phyloP scores from a whole-genome alignment of 2,329 filamentous ascomycete species.

The Eurotiales sp. region DNA sequence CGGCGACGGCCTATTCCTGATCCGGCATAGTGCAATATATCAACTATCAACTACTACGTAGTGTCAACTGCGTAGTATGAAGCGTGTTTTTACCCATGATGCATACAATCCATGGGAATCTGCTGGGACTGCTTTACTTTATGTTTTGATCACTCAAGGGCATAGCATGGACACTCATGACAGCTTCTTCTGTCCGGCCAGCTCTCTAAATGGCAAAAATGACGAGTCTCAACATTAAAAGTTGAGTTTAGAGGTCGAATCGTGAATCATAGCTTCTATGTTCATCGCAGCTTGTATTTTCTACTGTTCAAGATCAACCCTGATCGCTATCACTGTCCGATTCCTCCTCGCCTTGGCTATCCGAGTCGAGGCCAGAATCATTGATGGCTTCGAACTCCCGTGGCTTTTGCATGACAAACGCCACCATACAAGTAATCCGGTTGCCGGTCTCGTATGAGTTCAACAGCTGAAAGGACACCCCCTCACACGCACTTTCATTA shows the following conservation, averaged over 20 bases:
- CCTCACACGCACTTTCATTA: constrained; percentile 22
- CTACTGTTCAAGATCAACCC: constrained; percentile 5
- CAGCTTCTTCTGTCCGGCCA: no score
- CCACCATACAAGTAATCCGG: constrained; percentile 81
- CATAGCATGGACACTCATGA: no score
- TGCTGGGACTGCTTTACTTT: no score
- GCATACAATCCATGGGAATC: no score
- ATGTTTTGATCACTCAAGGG: no score
- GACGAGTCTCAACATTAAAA: no score
- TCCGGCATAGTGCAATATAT: neutral
- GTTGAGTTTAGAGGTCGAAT: no score
- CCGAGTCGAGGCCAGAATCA: constrained; percentile 54
- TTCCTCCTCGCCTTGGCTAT: constrained; percentile 17
- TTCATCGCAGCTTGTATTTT: neutral
- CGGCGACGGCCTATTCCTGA: neutral
- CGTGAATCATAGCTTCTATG: neutral
- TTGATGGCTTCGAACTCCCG: constrained; percentile 52
- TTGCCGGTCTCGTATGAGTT: constrained; percentile 81
- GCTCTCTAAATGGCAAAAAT: no score
- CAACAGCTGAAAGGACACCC: constrained; percentile 46
- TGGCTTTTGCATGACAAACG: constrained; percentile 75
- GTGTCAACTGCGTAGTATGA: no score
- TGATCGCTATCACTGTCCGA: constrained; percentile 22
- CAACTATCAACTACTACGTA: no score
- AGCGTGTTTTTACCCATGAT: no score